A percentile compares a stretch with the other conserved stretches of the same genome.
phyloP scores from a whole-genome alignment of 176 grass and related monocot species.

The Carex pumila region DNA sequence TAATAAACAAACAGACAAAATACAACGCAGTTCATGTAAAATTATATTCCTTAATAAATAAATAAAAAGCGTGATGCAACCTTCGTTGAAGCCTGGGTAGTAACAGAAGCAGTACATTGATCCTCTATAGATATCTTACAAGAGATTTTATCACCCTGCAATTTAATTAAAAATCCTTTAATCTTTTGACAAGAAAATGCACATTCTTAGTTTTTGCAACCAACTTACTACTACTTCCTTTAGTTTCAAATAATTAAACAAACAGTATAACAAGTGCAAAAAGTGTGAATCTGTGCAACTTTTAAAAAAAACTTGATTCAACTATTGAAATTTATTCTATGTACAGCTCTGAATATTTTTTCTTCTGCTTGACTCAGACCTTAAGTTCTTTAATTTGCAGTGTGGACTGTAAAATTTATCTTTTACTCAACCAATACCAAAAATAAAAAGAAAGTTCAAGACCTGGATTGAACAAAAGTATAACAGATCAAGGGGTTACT shows the following conservation, averaged over 20 bases:
- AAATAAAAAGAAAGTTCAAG: neutral
- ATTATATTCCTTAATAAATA: neutral
- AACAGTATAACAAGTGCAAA: neutral
- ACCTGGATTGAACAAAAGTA: neutral
- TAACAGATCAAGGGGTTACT: neutral
- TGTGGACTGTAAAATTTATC: neutral
- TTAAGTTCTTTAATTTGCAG: neutral
- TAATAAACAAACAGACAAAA: neutral
- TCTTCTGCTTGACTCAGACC: neutral
- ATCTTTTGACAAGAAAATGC: neutral
- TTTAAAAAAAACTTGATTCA: neutral
- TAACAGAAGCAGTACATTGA: slow-evolving; percentile 61
- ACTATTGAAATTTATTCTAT: neutral
- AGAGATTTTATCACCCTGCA: slow-evolving; percentile 65
- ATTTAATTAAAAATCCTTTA: neutral
- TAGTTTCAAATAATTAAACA: neutral
- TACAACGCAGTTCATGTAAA: neutral
- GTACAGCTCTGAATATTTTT: neutral
- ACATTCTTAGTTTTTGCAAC: neutral
- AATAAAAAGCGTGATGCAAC: slow-evolving; percentile 8
- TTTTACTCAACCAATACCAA: neutral
- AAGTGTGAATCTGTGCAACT: neutral
- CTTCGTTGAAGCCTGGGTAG: slow-evolving; percentile 94
- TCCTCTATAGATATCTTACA: slow-evolving; percentile 56
- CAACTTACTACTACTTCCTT: neutral